Evolutionary conservation across 495 filamentous ascomycete genomes (phyloP).

Genomic region (Hypoxylon cercidicola): DNA sequence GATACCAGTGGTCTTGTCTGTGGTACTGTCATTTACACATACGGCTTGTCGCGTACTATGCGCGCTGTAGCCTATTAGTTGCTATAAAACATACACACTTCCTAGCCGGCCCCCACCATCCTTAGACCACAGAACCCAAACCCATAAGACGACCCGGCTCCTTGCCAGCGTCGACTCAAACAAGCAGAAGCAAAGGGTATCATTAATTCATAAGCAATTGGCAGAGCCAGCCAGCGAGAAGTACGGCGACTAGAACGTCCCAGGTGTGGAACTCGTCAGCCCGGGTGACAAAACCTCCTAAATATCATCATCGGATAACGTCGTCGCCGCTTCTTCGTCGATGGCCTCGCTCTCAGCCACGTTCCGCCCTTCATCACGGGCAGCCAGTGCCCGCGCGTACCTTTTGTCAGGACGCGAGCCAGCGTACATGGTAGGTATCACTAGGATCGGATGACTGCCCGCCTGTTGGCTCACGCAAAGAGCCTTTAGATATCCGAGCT

Average conservation of each 20-base stretch:
- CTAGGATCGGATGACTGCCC: constrained; percentile 37
- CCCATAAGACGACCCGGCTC: not conserved
- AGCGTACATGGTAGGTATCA: constrained; percentile 58
- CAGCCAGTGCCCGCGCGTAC: constrained; percentile 39
- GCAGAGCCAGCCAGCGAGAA: constrained; percentile 6
- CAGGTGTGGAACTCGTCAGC: constrained; percentile 1
- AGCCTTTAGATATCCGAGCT: constrained; percentile 73
- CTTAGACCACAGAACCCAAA: not conserved
- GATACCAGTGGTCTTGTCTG: not conserved
- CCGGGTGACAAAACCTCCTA: constrained; percentile 16
- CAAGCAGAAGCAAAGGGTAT: constrained; percentile 17
- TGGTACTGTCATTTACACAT: not conserved
- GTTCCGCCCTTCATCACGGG: constrained; percentile 22
- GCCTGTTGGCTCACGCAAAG: constrained; percentile 26
- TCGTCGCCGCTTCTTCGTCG: constrained; percentile 24
- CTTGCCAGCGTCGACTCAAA: not conserved
- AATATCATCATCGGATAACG: constrained; percentile 28
- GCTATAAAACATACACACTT: constrained; percentile 6
- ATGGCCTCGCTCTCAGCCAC: constrained; percentile 22
- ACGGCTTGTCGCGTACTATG: not conserved
- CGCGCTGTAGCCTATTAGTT: not conserved
- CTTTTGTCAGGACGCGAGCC: constrained; percentile 52
- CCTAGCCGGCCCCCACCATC: not conserved
- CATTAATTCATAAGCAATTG: constrained; percentile 14
- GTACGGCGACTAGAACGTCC: constrained; percentile 6